phyloP scores from a whole-genome alignment of 2,329 filamentous ascomycete genomes.

The Sphaerulina populicola region DNA sequence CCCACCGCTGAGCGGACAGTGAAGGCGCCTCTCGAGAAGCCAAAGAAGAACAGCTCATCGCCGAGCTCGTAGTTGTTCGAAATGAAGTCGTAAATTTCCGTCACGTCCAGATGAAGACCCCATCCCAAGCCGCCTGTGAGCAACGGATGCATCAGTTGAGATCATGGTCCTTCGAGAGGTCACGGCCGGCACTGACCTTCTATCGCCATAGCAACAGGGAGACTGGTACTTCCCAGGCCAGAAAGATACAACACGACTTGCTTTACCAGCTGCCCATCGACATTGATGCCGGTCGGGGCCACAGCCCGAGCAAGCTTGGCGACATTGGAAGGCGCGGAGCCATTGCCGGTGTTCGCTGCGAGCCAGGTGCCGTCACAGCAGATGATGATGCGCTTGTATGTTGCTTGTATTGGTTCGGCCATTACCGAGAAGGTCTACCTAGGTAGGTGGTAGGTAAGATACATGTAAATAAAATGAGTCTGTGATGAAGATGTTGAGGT shows the following conservation, averaged over 20 bases:
- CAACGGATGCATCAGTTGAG: too few species aligned
- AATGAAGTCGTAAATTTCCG: constrained; percentile 41
- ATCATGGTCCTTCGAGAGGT: too few species aligned
- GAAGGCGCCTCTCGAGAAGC: constrained; percentile 39
- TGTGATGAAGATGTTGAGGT: too few species aligned
- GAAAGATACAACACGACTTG: constrained; percentile 44
- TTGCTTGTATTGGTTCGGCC: not conserved
- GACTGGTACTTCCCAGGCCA: constrained; percentile 39
- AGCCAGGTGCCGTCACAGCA: constrained; percentile 22
- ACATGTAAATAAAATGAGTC: not conserved
- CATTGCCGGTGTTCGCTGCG: constrained; percentile 38
- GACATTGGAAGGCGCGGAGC: constrained; percentile 39
- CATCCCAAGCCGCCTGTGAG: constrained; percentile 8
- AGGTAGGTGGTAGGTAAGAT: too few species aligned
- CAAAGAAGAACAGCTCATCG: constrained; percentile 40
- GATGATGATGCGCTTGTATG: constrained; percentile 13
- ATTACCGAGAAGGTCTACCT: not conserved
- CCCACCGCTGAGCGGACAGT: constrained; percentile 16
- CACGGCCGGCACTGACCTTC: not conserved
- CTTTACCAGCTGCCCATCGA: constrained; percentile 27
- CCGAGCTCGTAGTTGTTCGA: constrained; percentile 44
- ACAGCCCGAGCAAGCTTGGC: constrained; percentile 42
- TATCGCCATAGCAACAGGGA: constrained; percentile 12
- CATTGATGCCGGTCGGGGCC: constrained; percentile 37
- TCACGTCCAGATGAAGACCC: constrained; percentile 38